phyloP scores from a whole-genome alignment of 495 filamentous ascomycete genomes.

The Penicillium ochrochloron region DNA sequence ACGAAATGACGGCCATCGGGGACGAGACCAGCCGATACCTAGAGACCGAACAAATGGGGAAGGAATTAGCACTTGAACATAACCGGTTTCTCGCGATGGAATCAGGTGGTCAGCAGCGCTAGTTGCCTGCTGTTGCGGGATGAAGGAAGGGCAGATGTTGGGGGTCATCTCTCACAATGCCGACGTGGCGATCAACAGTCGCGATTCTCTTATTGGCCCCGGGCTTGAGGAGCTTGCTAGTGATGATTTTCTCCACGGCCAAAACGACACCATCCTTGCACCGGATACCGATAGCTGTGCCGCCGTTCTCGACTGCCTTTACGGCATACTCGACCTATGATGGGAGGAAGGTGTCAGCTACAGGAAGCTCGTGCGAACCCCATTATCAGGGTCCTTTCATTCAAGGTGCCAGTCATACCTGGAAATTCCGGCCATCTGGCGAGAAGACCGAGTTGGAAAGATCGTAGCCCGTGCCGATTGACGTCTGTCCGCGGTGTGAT shows the following conservation, averaged over 20 bases:
- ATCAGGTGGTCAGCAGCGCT: background rate
- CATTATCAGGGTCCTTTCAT: background rate
- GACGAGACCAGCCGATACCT: conserved; percentile 88
- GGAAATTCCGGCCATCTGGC: conserved; percentile 97
- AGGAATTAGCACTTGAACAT: background rate
- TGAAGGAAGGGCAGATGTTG: background rate
- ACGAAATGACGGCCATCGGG: conserved; percentile 96
- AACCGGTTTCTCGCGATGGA: background rate
- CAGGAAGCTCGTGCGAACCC: conserved; percentile 3
- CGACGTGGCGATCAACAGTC: conserved; percentile 90
- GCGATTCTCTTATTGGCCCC: conserved; percentile 96
- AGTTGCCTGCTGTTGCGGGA: background rate
- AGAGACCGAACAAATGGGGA: background rate
- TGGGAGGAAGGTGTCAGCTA: background rate
- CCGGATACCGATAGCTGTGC: conserved; percentile 93
- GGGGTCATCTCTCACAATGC: conserved; percentile 68
- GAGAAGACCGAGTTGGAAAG: conserved; percentile 99
- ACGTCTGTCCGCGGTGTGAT: conserved; percentile 65
- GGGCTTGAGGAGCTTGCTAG: conserved; percentile 90
- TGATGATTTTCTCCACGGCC: conserved; percentile 94
- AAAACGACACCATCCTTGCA: conserved; percentile 97
- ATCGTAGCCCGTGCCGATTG: conserved; percentile 99
- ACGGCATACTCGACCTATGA: conserved; percentile 90
- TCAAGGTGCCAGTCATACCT: conserved; percentile 52
- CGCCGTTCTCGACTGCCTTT: conserved; percentile 98